phyloP scores from a whole-genome alignment of 257 asterid genomes.

The Solanum microdontum region DNA sequence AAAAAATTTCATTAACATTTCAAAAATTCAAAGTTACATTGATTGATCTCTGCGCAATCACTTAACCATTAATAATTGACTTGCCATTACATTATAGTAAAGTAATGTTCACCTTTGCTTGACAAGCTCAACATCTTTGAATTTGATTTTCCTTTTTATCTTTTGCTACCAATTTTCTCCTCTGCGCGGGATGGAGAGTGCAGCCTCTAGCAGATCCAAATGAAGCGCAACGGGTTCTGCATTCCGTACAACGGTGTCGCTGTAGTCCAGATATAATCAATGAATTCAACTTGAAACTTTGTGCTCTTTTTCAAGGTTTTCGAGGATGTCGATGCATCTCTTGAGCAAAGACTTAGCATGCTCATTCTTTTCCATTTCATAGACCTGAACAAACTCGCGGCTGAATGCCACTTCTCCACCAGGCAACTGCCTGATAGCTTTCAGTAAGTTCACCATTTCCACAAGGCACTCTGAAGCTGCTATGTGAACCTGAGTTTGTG shows the following conservation, averaged over 20 bases:
- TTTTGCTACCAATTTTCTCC: neutral
- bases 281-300: neutral
- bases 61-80: neutral
- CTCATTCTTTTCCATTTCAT: conserved; percentile 60
- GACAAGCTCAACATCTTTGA: neutral
- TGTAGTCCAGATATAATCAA: neutral
- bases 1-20: neutral
- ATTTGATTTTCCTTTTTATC: neutral
- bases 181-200: neutral
- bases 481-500: conserved; percentile 59
- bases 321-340: conserved; percentile 52
- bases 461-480: conserved; percentile 77
- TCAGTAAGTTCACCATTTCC: conserved; percentile 41
- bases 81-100: neutral
- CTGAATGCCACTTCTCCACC: conserved; percentile 33
- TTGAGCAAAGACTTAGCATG: conserved; percentile 67
- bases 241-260: neutral
- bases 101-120: neutral
- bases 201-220: neutral
- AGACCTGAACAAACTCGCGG: conserved; percentile 49
- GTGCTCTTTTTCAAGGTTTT: conserved; percentile 22
- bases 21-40: neutral
- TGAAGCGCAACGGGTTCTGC: neutral
- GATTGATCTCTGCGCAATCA: neutral
- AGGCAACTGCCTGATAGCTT: conserved; percentile 13